Conservation (phyloP, 2,329 filamentous ascomycete species). For the Xylaria polymorpha region DNA sequence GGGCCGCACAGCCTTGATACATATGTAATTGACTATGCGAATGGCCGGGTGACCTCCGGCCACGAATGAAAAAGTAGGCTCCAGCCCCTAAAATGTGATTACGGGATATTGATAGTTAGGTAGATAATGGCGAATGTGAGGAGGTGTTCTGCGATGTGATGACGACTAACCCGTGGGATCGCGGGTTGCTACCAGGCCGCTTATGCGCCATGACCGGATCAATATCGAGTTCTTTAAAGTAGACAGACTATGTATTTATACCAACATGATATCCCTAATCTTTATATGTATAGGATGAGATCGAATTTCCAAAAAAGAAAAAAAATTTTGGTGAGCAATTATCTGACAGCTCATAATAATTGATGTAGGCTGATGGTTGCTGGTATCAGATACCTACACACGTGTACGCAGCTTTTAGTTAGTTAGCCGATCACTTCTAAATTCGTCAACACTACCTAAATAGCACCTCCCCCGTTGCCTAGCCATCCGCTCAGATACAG, state of each 20-base stretch:
- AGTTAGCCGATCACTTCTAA: constrained; percentile 24
- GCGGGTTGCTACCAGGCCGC: not conserved
- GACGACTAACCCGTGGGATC: not conserved
- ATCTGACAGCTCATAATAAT: not conserved
- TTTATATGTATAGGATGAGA: not conserved
- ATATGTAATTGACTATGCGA: constrained; percentile 13
- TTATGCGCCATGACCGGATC: constrained; percentile 9
- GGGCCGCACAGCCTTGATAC: constrained; percentile 12
- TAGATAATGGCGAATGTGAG: not conserved
- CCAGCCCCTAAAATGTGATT: not conserved
- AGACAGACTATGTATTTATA: not conserved
- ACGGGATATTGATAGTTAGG: not conserved
- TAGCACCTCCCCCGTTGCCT: constrained; percentile 8
- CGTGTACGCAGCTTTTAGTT: no score
- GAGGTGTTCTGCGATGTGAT: not conserved
- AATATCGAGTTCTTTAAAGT: not conserved
- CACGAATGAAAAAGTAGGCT: not conserved
- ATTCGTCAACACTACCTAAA: not conserved
- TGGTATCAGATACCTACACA: no score
- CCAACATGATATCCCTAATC: not conserved
- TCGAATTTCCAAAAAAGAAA: no score
- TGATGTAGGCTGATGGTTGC: not conserved
- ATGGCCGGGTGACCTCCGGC: not conserved
- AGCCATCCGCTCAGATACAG: constrained; percentile 1
- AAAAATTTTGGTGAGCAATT: not conserved